Evolutionary conservation across 2,329 filamentous ascomycete genomes (phyloP).

Genomic region (Davidsoniella neocaledoniae): DNA sequence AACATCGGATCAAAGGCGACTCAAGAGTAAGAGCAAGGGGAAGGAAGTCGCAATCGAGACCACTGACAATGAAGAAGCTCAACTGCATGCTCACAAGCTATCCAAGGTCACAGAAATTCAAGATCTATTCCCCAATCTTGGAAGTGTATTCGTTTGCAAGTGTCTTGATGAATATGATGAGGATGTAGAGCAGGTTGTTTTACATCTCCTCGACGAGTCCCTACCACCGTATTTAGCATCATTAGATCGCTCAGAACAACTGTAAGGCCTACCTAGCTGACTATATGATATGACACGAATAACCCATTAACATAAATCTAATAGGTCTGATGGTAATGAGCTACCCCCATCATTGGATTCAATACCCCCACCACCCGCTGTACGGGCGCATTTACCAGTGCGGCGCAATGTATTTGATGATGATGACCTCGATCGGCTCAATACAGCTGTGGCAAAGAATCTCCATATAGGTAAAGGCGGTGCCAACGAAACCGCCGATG

Average conservation of each 20-base stretch:
- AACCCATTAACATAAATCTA: not conserved
- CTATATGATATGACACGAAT: too few relatives aligned
- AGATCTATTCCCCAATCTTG: conserved; percentile 79
- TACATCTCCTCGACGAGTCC: conserved; percentile 64
- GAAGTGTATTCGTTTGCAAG: conserved; percentile 63
- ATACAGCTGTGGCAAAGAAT: conserved; percentile 40
- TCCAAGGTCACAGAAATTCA: conserved; percentile 80
- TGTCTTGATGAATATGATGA: conserved; percentile 66
- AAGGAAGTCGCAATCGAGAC: conserved; percentile 32
- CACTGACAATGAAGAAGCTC: conserved; percentile 29
- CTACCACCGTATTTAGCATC: conserved; percentile 50
- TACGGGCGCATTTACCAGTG: conserved; percentile 25
- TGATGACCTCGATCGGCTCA: conserved; percentile 61
- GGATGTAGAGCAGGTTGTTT: conserved; percentile 61
- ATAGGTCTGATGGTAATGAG: too few relatives aligned
- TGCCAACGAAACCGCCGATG: conserved; percentile 49
- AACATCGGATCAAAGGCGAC: not conserved
- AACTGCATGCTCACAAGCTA: conserved; percentile 56
- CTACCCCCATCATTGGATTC: conserved; percentile 15
- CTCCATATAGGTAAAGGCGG: conserved; percentile 66
- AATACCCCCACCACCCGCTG: conserved; percentile 16
- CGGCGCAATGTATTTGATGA: conserved; percentile 64
- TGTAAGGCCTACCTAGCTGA: conserved; percentile 23
- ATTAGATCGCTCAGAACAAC: conserved; percentile 46
- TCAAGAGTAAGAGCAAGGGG: conserved; percentile 45